Evolutionary conservation across 192 early-diverging fungal species (phyloP), one percentile per base, ranked within the genome.

Genomic region (Chytriomyces sp.): DNA sequence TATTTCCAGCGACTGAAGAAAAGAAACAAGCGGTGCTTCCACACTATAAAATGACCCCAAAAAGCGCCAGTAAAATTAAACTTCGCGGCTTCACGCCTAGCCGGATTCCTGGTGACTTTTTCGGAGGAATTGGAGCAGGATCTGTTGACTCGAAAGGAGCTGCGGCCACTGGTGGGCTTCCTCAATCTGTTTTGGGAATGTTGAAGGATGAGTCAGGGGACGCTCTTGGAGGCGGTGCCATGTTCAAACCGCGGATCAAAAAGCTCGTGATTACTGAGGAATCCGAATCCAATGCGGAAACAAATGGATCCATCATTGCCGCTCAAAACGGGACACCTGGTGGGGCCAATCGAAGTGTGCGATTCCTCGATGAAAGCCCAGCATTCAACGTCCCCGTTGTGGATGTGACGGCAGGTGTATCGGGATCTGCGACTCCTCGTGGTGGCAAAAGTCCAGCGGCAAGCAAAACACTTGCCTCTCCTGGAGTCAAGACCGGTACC

Each of bases 11-110:
- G 68, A 24, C 67, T 81, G 48, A 24, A 35, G 69, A 77, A 2
- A 93, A 94, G 83, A 92, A 94, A 48, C 91, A 87, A 28, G 87
- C 91, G 2, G 50, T 89, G n/a, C 88, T 87, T 5, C 88, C 93
- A 48, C 88, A 93, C 69, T 89, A 91, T 68, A 91, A 92, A 49
- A 81, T 92, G 53, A 91, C 92, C 5, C 94, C 97, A 61, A 88
- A 91, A 50, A 84, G 89, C 28, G 82, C 89, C 0, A 87, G 89
- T 47, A 91, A 88, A 44, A 88, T 96, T 61, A 92, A 92, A 69
- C 76, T 92, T 23, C 90, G 93, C n/a, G 93, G 94, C 0, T 92
- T 92, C 76, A 86, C 84, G 1, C 83, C 86, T 6, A 73, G 88
- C 0, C 78, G 76, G 8, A 47, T 43, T 18, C 57, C 62, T 67